Percentiles rank a stretch among this genome's conserved stretches.
Conservation (phyloP, 768 basidiomycete species). For the Boletus subparvulus region DNA sequence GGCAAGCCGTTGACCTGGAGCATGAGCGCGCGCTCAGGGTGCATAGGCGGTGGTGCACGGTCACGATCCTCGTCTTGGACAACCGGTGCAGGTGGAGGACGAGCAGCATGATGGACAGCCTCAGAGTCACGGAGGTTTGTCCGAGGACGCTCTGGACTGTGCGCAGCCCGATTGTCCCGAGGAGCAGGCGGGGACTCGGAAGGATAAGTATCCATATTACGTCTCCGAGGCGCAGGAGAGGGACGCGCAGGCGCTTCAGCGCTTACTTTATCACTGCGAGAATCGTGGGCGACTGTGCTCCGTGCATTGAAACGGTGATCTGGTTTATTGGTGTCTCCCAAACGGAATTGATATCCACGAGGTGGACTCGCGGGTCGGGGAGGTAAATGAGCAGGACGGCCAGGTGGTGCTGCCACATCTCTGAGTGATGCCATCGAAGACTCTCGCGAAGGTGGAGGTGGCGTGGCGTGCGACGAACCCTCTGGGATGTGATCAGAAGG, state of each 20-base stretch:
- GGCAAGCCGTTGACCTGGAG: conserved; percentile 30
- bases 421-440: conserved; percentile 25
- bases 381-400: conserved; percentile 22
- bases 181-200: conserved; percentile 4
- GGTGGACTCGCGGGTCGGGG: conserved; percentile 22
- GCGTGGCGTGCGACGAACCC: conserved; percentile 20
- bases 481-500: conserved; percentile 16
- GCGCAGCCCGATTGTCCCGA: conserved; percentile 8
- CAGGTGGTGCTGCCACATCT: conserved; percentile 1
- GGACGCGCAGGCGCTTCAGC: conserved; percentile 7
- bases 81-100: background rate
- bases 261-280: conserved; percentile 1
- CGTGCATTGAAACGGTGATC: background rate
- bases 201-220: conserved; percentile 4
- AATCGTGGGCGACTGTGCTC: background rate
- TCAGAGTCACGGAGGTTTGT: conserved; percentile 10
- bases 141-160: conserved; percentile 10
- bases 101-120: background rate
- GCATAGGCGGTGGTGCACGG: conserved; percentile 21
- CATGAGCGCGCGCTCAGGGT: conserved; percentile 33
- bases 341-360: conserved; percentile 5
- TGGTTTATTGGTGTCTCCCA: conserved; percentile 8
- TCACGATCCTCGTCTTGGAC: conserved; percentile 9
- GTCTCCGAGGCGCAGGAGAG: conserved; percentile 12
- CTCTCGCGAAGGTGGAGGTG: conserved; percentile 32